Base-by-base conservation (phyloP, 2,329 filamentous ascomycete genomes). In the Hypoxylon sp. region DNA sequence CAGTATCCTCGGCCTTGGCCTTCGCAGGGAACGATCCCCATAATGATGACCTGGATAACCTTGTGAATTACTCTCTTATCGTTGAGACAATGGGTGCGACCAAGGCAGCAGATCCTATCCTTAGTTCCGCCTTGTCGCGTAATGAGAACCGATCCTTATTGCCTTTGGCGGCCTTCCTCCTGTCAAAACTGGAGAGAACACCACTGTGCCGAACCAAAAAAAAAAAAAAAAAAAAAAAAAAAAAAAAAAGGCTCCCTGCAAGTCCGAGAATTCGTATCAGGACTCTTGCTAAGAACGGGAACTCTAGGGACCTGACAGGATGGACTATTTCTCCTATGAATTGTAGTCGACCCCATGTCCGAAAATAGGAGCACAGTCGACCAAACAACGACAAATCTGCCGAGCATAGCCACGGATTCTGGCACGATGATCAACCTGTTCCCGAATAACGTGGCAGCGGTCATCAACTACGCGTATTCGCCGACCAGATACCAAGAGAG, bases 91-190 rank as follows among this genome's bases (percentile, higher is more conserved):
- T 75, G 72, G 60, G 67, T 14, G 26, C 64, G 18, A 66, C 57
- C 40, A 62, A 64, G 52, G 63, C 65, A 5, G 65, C 72, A 4
- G 61, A 66, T 49, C 66, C 74, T 12, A 61, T 76, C 36, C 71
- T 78, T 55, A 75, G 74, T 52, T 71, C 77, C 33, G 74, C 75
- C 45, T 72, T 78, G 61, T 76, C 75, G 16, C 72, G 75, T n/a
- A 70, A 76, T 50, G 68, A 71, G 46, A 62, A 65, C 12, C 71
- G 75, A 33, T 77, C 76, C 76, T 71, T 49, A 71, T 77, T 44
- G 72, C 76, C 1, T 73, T 78, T 22, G 76, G 75, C 24, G 76
- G 76, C 12, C 73, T 76, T n/a, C 75, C 76, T 5, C 70, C 74
- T 14, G 71, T 76, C 7, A 67, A 71, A 63, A 72, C 70, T 1